Evolutionary conservation across 129 eudicot species (phyloP), one percentile per base, ranked within the genome.

Genomic region (Calendula officinalis): DNA sequence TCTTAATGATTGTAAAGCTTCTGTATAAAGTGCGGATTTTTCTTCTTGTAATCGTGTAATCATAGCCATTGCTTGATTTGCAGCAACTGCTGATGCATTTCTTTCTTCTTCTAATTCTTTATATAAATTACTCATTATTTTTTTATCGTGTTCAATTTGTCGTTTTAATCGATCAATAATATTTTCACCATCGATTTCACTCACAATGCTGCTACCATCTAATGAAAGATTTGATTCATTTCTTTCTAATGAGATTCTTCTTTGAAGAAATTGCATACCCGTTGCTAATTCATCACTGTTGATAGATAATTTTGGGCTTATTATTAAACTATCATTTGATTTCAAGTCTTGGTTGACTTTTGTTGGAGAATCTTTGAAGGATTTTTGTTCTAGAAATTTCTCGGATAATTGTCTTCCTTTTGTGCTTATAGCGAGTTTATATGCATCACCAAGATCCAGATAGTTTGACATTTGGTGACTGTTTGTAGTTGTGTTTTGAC

Each of bases 21-120:
- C 99, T 62, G 86, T 92, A 49, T 83, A 76, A 11, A 92, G 82
- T 51, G 96, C 84, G 3, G 99, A 88, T 54, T 94, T 94, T 80
- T 94, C 99, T 65, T 94, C 99, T 64, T 94, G 99, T 71, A 94
- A 73, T 69, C 97, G 70, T 5, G 99, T 94, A 62, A 94, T 94
- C 99, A 94, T 94, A 16, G 99, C 97, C 99, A 94, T 88, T 33
- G 99, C 89, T 74, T 94, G 95, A 74, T 83, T 83, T 11, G 95
- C 82, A 44, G 99, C 95, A 47, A 85, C 78, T 5, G 99, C 87
- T 33, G 99, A 94, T 5, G 99, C 99, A 9, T 80, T 94, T 84
- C 99, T 79, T 61, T 94, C 99, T 80, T 94, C 99, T 77, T 94
- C 99, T 65, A 94, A 60, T 58, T 94, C 99, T 74, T 78, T 86